Base-by-base conservation (phyloP, 2,329 filamentous ascomycete species). In the Cladophialophora carrionii region DNA sequence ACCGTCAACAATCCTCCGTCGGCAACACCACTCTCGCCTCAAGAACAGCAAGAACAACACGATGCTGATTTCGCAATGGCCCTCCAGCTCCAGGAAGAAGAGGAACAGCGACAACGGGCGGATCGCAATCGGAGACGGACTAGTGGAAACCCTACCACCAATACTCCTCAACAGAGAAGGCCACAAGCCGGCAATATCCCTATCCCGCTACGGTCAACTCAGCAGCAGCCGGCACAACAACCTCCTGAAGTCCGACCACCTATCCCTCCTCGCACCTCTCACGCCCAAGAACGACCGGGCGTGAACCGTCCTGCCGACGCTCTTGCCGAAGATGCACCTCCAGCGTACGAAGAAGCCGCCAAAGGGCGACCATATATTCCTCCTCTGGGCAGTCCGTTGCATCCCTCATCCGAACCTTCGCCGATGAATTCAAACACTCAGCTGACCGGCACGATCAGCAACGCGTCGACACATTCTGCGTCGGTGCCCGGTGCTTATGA, bases 21-120 rank as follows among this genome's bases (percentile, higher is more conserved):
- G 14, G 57, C 60, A 6, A 71, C 71, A 20, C 67, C 68, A 22
- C 66, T 77, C 53, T 81, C 79, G 9, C 78, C 81, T 20, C 77
- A 79, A 68, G 78, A 82, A 69, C 83, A 89, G 78, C 84, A 96
- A 80, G 87, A 97, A 78, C 93, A 97, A 68, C 77, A 76, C 41
- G 79, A 81, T 70, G 79, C 79, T 72, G 87, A 93, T 65, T 88
- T 97, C 32, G 95, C 95, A 0, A 83, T 98, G 2, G 93, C 94
- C 0, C 82, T 99, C 6, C 95, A 98, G 74, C 84, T 97, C 0
- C 94, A 98, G 75, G 95, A 98, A 73, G 92, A 96, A 75, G 94
- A 98, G 76, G 92, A 97, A 69, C 68, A 72, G 49, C 51, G 63
- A 14, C 64, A 22, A 70, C 72, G 72, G 49, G 64, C 72, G 1